A percentile compares a stretch with the other conserved stretches of the same genome.
These are phyloP conservation scores for Phytophthora quininea DNA, from an alignment of 352 stramenopile genomes.

Conservation along the genomic window DNA sequence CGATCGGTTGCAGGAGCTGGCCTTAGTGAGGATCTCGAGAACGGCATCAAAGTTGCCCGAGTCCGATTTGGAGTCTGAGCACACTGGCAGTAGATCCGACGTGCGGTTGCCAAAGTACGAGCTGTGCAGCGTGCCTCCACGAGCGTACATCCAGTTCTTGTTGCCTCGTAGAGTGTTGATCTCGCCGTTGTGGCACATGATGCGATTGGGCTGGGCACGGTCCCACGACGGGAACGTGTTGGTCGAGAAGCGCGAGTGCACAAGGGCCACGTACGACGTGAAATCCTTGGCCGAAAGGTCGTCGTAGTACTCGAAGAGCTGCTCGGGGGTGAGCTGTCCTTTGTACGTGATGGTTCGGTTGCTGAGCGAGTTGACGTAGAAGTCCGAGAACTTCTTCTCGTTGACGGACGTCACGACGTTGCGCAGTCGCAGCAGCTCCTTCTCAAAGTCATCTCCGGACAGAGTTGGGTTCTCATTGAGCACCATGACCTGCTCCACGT, in stretches of 20 bases:
- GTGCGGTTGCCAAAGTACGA: slow-evolving; percentile 94
- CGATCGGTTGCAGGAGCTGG: slow-evolving; percentile 84
- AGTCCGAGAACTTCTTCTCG: slow-evolving; percentile 82
- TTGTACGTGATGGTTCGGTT: slow-evolving; percentile 98
- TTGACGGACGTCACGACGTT: slow-evolving; percentile 63
- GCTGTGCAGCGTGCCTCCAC: slow-evolving; percentile 90
- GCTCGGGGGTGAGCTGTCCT: slow-evolving; percentile 96
- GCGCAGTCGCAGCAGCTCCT: slow-evolving; percentile 78
- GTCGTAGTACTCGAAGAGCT: slow-evolving; percentile 82
- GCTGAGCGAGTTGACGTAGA: slow-evolving; percentile 96
- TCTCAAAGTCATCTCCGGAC: slow-evolving; percentile 91
- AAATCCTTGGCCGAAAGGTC: slow-evolving; percentile 80
- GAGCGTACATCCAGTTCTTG: slow-evolving; percentile 97
- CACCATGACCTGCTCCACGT: slow-evolving; percentile 96
- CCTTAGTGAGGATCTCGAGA: slow-evolving; percentile 95
- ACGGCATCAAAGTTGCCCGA: slow-evolving; percentile 97
- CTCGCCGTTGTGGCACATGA: slow-evolving; percentile 99
- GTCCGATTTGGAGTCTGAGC: slow-evolving; percentile 95
- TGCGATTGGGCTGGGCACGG: slow-evolving; percentile 95
- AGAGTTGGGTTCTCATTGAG: slow-evolving; percentile 70
- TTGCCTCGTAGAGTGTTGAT: slow-evolving; percentile 98
- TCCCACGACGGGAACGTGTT: slow-evolving; percentile 98
- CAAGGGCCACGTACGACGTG: slow-evolving; percentile 92
- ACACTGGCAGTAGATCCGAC: slow-evolving; percentile 91
- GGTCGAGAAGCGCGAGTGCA: slow-evolving; percentile 98